Percentiles rank a stretch among this genome's conserved stretches.
phyloP scores from a whole-genome alignment of 176 grass and related monocot genomes.

The Puya raimondii region DNA sequence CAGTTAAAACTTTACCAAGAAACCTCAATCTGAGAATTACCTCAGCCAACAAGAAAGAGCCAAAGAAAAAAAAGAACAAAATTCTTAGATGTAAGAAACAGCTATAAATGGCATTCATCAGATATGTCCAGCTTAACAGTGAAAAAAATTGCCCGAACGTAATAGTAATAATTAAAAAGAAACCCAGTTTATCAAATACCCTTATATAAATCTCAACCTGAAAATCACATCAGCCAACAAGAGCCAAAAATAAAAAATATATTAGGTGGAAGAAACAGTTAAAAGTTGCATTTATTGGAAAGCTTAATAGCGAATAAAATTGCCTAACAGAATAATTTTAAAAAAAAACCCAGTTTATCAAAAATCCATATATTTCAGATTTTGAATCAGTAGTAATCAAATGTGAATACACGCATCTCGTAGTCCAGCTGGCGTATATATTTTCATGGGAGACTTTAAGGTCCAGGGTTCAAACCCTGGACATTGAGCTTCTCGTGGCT shows the following conservation, averaged over 20 bases:
- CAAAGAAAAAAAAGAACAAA: background rate
- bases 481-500: too few species aligned
- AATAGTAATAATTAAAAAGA: too few species aligned
- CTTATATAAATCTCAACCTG: too few species aligned
- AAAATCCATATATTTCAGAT: too few species aligned
- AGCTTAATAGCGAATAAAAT: too few species aligned
- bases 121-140: background rate
- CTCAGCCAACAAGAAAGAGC: slow-evolving; percentile 12
- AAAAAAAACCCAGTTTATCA: background rate
- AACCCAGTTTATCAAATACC: too few species aligned
- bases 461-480: too few species aligned
- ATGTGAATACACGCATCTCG: background rate
- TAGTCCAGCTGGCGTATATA: background rate
- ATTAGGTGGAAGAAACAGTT: too few species aligned
- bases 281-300: too few species aligned
- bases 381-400: background rate
- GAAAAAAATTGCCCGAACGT: background rate
- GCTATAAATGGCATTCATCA: background rate
- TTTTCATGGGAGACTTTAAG: too few species aligned
- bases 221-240: too few species aligned
- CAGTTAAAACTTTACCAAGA: slow-evolving; percentile 66
- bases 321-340: background rate
- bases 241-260: too few species aligned
- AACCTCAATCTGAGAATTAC: slow-evolving; percentile 66
- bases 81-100: background rate